Evolutionary conservation across 495 filamentous ascomycete species (phyloP).

Genomic region (Penicillium mononematosum): DNA sequence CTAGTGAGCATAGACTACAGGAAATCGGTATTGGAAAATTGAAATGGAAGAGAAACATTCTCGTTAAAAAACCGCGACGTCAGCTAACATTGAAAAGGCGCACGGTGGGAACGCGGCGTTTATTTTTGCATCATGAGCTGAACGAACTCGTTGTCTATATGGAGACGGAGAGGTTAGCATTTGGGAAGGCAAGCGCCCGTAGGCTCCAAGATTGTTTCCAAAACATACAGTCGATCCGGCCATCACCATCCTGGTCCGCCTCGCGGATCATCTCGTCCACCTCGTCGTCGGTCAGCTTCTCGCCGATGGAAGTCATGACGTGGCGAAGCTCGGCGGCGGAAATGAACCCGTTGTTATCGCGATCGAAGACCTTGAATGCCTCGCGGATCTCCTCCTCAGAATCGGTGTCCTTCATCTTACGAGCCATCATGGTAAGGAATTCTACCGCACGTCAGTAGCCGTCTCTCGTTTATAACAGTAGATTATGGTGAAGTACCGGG

Average conservation of each 20-base stretch:
- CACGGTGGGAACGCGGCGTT: constrained; percentile 32
- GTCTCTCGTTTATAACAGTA: not conserved
- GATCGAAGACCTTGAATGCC: constrained; percentile 95
- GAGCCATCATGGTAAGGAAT: constrained; percentile 99
- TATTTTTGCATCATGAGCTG: constrained; percentile 99
- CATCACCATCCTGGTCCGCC: constrained; percentile 98
- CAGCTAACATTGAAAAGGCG: constrained; percentile 35
- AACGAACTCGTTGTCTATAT: constrained; percentile 96
- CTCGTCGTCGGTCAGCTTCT: constrained; percentile 99
- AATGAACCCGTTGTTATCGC: constrained; percentile 99
- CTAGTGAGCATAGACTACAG: constrained; percentile 33
- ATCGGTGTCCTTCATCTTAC: constrained; percentile 99
- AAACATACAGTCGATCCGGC: constrained; percentile 85
- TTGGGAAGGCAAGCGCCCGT: not conserved
- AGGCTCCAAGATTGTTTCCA: not conserved
- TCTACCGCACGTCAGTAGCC: constrained; percentile 52
- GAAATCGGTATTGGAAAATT: constrained; percentile 27
- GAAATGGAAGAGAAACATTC: constrained; percentile 29
- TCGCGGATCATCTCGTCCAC: constrained; percentile 99
- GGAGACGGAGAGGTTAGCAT: constrained; percentile 10
- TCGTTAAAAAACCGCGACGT: constrained; percentile 29
- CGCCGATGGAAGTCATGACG: constrained; percentile 99
- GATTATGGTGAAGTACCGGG: constrained; percentile 61
- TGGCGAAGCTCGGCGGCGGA: constrained; percentile 96
- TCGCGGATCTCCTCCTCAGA: constrained; percentile 99